Base-by-base conservation (phyloP, 208 protist species). In the Wallacemonas sp. region DNA sequence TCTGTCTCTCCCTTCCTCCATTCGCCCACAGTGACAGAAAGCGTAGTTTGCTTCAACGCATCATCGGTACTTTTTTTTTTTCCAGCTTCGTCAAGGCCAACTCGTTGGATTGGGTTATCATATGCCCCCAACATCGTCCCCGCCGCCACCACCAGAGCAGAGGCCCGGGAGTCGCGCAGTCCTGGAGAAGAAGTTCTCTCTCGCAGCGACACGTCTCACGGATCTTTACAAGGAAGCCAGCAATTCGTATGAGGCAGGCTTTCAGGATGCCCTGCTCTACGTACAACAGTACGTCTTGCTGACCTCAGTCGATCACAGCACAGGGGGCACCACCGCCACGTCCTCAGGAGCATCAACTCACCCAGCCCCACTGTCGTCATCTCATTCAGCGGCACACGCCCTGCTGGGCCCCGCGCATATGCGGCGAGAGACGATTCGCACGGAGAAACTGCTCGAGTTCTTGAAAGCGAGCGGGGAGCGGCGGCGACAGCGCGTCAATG, bases 171-270 rank as follows among this genome's bases (percentile, higher is more conserved):
- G 19, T 12, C 11, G 45, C 11, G 70, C 78, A 34, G 54, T 46
- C 15, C 60, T 87, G 28, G 72, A 76, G 36, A 17, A 41, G 30
- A 71, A 72, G 42, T 88, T 86, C 46, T 60, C 77, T 17, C 46
- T 68, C 4, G 84, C 84, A 2, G 75, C 84, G 5, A 79, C 66
- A 17, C 63, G 68, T 15, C 51, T 90, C 6, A 75, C 79, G 1
- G 75, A 84, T 21, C 68, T 90, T 26, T 90, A 86, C 53, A 69
- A 72, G 6, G 77, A 84, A 33, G 79, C 79, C 27, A 78, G 59
- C 38, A 54, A 76, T 49, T 46, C 79, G 34, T 90, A 90, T 66
- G 73, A 81, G 38, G 63, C 64, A 12, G 79, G 84, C 28, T 86
- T 84, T 62, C 70, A 70, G 38, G 84, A 91, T 45, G 80, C 79